Evolutionary conservation across 345 rosid genomes (phyloP).

Genomic region (Populus pruinosa): DNA sequence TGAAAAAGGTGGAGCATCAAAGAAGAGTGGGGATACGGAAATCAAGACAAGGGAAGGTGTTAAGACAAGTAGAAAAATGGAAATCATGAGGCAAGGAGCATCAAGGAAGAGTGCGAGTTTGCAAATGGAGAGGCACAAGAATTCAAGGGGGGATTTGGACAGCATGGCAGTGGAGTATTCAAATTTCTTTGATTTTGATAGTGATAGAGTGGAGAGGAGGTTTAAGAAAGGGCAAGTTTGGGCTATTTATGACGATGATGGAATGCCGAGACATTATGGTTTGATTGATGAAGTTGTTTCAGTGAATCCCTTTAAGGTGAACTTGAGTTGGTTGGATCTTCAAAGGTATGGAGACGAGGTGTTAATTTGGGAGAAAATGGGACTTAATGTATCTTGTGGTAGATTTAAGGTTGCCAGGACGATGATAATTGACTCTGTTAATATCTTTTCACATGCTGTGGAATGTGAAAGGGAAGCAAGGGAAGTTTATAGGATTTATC

Average conservation of each 20-base stretch:
- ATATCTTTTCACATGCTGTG: constrained; percentile 64
- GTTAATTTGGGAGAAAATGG: constrained; percentile 42
- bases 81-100: constrained; percentile 14
- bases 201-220: constrained; percentile 54
- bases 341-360: constrained; percentile 43
- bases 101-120: constrained; percentile 15
- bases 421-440: constrained; percentile 40
- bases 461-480: constrained; percentile 76
- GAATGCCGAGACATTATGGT: constrained; percentile 75
- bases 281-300: constrained; percentile 72
- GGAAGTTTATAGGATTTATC: constrained; percentile 73
- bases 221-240: constrained; percentile 85
- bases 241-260: constrained; percentile 63
- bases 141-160: constrained; percentile 26
- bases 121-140: constrained; percentile 12
- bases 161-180: constrained; percentile 44
- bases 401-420: constrained; percentile 52
- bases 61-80: constrained; percentile 29
- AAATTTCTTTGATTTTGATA: constrained; percentile 57
- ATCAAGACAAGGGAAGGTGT: constrained; percentile 15
- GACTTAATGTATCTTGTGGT: constrained; percentile 57
- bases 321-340: constrained; percentile 66
- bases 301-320: constrained; percentile 63
- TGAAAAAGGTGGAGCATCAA: constrained; percentile 21
- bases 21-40: constrained; percentile 24